Evolutionary conservation across 495 filamentous ascomycete genomes (phyloP).

Genomic region (Bacidia gigantensis): DNA sequence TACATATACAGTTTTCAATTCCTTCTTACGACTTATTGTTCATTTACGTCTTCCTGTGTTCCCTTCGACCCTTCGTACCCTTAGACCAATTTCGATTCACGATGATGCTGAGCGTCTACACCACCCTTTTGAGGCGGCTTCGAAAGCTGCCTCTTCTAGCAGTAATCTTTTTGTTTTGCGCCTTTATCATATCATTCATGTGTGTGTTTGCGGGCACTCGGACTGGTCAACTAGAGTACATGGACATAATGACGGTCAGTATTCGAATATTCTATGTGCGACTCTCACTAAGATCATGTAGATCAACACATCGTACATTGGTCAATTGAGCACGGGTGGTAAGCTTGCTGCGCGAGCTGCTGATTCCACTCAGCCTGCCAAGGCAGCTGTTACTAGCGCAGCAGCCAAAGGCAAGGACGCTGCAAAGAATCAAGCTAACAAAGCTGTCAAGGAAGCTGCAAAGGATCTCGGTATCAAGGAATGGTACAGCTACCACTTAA

Average conservation of each 20-base stretch:
- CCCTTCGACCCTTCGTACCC: no score
- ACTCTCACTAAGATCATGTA: conserved; percentile 15
- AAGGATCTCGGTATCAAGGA: conserved; percentile 46
- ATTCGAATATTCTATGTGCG: conserved; percentile 9
- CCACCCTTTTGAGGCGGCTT: neutral
- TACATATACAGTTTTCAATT: no score
- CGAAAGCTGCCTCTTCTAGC: neutral
- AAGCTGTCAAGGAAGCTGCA: conserved; percentile 30
- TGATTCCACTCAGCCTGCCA: conserved; percentile 16
- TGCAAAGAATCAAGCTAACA: conserved; percentile 13
- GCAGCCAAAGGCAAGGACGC: neutral
- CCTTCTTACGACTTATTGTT: no score
- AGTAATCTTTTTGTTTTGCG: conserved; percentile 25
- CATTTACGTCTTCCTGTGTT: no score
- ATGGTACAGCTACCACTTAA: conserved; percentile 61
- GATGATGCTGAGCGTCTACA: neutral
- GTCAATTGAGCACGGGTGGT: conserved; percentile 32
- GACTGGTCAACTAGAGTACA: conserved; percentile 45
- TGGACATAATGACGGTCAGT: conserved; percentile 53
- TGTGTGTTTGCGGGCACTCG: conserved; percentile 58
- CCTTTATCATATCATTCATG: conserved; percentile 54
- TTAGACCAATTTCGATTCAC: no score
- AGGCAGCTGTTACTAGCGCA: conserved; percentile 12
- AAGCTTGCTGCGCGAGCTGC: neutral
- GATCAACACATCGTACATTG: conserved; percentile 53